Evolutionary conservation across 2,329 filamentous ascomycete genomes (phyloP), one percentile per base, ranked within the genome.

Genomic region (Penicillium sp.): DNA sequence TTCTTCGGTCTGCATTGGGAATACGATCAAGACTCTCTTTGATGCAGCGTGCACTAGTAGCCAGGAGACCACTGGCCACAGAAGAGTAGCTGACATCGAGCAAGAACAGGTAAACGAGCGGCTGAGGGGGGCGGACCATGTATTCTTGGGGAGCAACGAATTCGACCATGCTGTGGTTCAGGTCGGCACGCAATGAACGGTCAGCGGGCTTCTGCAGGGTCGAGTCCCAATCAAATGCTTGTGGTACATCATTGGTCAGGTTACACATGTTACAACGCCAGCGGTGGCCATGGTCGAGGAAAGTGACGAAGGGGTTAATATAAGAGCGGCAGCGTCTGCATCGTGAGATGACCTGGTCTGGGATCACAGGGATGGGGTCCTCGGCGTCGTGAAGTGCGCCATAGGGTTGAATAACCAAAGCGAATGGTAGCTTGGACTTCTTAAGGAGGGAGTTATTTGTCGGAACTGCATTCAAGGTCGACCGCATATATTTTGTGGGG

Each of bases 231-330:
- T 99, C 95, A 65, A 99, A 99, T 37, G 93, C 93, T 77, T 99
- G 95, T n/a, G 95, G 95, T 39, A 98, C 93, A 68, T 99, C 95
- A 74, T 99, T 99, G 66, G 93, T 97, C 63, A 99, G 82, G 76
- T 96, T 98, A 77, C 95, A 99, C 93, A 99, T 97, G 79, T 99
- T 99, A 81, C 95, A 99, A 71, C 93, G 89, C 95, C 95, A 99
- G 71, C 95, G 86, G 78, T 99, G 95, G 47, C 95, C 95, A 71
- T 98, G 91, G 69, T 99, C 95, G 59, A 99, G 81, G 79, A 99
- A 99, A 47, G 91, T 91, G 58, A 96, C 95, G 67, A 93, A 99
- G 13, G 95, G 93, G 74, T 98, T 98, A 81, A 98, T 98, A 75
- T 98, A 98, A 55, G 93, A 95, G 67, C 95, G 85, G 78, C 95